Evolutionary conservation across 2,329 filamentous ascomycete genomes (phyloP).

Genomic region (Exophiala xenobiotica): DNA sequence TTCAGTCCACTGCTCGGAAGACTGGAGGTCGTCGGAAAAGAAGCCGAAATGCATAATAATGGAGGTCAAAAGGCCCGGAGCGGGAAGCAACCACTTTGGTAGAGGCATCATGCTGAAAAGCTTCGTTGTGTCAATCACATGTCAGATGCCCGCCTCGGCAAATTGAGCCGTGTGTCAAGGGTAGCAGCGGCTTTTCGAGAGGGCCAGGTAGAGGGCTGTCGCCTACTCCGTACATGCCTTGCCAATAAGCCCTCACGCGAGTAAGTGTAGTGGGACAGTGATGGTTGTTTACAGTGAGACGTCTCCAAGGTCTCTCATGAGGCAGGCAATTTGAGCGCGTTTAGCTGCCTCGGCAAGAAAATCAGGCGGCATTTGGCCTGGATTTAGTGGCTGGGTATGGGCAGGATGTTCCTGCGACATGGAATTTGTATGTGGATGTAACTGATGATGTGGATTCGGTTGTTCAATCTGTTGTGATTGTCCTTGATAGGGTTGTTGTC

Average conservation of each 20-base stretch:
- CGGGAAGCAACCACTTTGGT: background rate
- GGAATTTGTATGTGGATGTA: slow-evolving; percentile 30
- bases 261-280: too few relatives aligned
- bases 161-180: background rate
- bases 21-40: too few relatives aligned
- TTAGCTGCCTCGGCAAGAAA: slow-evolving; percentile 92
- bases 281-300: slow-evolving; percentile 52
- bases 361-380: slow-evolving; percentile 68
- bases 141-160: background rate
- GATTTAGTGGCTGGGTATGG: slow-evolving; percentile 16
- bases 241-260: too few relatives aligned
- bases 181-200: too few relatives aligned
- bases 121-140: background rate
- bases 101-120: background rate
- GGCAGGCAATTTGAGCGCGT: slow-evolving; percentile 82
- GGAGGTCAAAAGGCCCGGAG: background rate
- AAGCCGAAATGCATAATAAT: background rate
- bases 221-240: too few relatives aligned
- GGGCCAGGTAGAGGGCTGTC: too few relatives aligned
- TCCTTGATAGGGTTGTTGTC: slow-evolving; percentile 18
- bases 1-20: too few relatives aligned
- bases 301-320: slow-evolving; percentile 82
- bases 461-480: slow-evolving; percentile 21
- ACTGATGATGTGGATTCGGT: slow-evolving; percentile 23
- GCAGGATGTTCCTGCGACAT: slow-evolving; percentile 29